phyloP scores from a whole-genome alignment of 2,329 filamentous ascomycete genomes.

The Hymenoscyphus repandus region DNA sequence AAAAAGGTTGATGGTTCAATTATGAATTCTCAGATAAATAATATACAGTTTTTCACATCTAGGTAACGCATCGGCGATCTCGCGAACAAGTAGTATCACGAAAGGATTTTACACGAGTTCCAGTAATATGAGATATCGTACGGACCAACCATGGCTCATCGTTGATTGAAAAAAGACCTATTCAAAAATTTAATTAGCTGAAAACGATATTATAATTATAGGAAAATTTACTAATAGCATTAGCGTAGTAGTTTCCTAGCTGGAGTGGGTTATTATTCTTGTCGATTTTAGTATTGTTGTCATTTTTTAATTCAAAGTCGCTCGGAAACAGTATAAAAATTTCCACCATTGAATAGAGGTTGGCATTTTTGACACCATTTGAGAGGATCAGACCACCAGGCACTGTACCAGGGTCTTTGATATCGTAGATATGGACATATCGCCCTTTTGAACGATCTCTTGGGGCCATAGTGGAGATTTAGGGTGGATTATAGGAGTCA shows the following conservation, averaged over 20 bases:
- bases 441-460: no score
- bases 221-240: conserved; percentile 8
- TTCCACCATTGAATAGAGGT: conserved; percentile 9
- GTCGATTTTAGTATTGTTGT: conserved; percentile 10
- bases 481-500: not conserved
- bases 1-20: no score
- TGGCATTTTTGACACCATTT: conserved; percentile 11
- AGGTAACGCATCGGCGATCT: no score
- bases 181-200: no score
- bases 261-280: conserved; percentile 10
- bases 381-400: conserved; percentile 9
- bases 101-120: no score
- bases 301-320: conserved; percentile 8
- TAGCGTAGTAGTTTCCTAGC: conserved; percentile 15
- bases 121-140: no score
- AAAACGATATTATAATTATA: conserved; percentile 1
- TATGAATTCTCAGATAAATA: no score
- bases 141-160: not conserved
- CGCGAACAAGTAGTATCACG: no score
- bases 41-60: no score
- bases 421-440: not conserved
- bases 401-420: conserved; percentile 4
- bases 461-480: not conserved
- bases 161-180: no score
- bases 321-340: conserved; percentile 1